Evolutionary conservation across 352 stramenopile genomes (phyloP), one percentile per base, ranked within the genome.

Genomic region (Phytophthora pinifolia): DNA sequence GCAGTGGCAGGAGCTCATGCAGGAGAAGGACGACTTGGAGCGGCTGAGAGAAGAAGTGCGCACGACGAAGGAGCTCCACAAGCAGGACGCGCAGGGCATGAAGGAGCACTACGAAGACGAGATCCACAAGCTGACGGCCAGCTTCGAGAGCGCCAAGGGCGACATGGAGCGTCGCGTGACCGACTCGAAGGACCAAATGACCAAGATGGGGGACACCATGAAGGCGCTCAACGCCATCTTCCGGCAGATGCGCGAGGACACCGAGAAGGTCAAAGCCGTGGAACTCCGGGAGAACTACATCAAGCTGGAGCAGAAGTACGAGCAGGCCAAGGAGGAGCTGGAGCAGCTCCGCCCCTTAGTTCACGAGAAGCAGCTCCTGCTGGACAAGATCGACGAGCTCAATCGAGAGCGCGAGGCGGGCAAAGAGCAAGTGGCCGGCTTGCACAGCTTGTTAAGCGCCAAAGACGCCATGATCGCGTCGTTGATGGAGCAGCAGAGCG

Each of bases 221-320:
- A 93, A 92, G 45, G 93, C 89, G 13, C 72, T 98, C 0, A 97
- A 97, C 62, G 94, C 80, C 2, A 95, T 98, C 25, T 98, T 98
- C 47, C 69, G 83, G 2, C 89, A 97, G 33, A 98, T 98, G 88
- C 91, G 96, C 10, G 76, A 92, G 36, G 88, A 98, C 43, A 92
- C 75, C 0, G 87, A 97, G 31, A 91, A 91, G 22, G 76, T 96
- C 18, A 93, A 92, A 22, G 89, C 87, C 2, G 70, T 94, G 2
- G 92, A 98, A 37, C 69, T 97, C 8, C 77, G 81, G 9, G 86
- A 97, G 36, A 86, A 77, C 45, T 92, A 79, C 55, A 46, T 53
- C 25, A 89, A 78, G 38, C 66, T 97, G 0, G 78, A 95, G 47
- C 80, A 87, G 14, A 86, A 87, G 52, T 76, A 73, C 35, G 76